Percentiles rank a stretch among this genome's conserved stretches.
phyloP scores from a whole-genome alignment of 2,329 filamentous ascomycete genomes.

The Chaetomium globosum region DNA sequence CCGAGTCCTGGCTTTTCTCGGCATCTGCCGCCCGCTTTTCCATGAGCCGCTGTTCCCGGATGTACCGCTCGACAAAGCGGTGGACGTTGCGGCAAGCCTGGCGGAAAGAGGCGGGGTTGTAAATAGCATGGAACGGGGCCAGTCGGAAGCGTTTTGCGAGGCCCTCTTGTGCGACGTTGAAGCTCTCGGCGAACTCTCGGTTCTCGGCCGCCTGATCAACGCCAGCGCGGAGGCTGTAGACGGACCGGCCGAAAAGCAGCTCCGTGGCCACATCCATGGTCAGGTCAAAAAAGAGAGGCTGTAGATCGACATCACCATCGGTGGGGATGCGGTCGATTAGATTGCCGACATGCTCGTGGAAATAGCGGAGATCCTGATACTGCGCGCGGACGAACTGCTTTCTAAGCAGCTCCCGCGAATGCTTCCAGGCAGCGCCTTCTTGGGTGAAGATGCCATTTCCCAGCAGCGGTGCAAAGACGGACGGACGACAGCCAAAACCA shows the following conservation, averaged over 20 bases:
- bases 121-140: slow-evolving; percentile 35
- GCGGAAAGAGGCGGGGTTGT: slow-evolving; percentile 38
- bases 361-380: slow-evolving; percentile 41
- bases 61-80: slow-evolving; percentile 32
- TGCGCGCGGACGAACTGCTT: slow-evolving; percentile 44
- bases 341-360: slow-evolving; percentile 38
- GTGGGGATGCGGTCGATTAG: slow-evolving; percentile 35
- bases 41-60: slow-evolving; percentile 26
- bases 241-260: slow-evolving; percentile 58
- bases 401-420: slow-evolving; percentile 44
- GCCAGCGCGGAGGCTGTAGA: slow-evolving; percentile 36
- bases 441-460: slow-evolving; percentile 48
- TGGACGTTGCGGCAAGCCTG: slow-evolving; percentile 35
- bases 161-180: slow-evolving; percentile 43
- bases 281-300: slow-evolving; percentile 57
- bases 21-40: slow-evolving; percentile 4
- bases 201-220: slow-evolving; percentile 31
- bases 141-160: slow-evolving; percentile 41
- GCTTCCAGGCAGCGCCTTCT: slow-evolving; percentile 44
- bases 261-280: slow-evolving; percentile 61
- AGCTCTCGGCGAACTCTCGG: slow-evolving; percentile 37
- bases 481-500: slow-evolving; percentile 40
- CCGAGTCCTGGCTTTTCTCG: slow-evolving; percentile 1
- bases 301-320: slow-evolving; percentile 44
- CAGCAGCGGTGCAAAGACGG: slow-evolving; percentile 41